Percentiles rank a stretch among this genome's conserved stretches.
Conservation (phyloP, 345 rosid species). For the Iberis pinnata region DNA sequence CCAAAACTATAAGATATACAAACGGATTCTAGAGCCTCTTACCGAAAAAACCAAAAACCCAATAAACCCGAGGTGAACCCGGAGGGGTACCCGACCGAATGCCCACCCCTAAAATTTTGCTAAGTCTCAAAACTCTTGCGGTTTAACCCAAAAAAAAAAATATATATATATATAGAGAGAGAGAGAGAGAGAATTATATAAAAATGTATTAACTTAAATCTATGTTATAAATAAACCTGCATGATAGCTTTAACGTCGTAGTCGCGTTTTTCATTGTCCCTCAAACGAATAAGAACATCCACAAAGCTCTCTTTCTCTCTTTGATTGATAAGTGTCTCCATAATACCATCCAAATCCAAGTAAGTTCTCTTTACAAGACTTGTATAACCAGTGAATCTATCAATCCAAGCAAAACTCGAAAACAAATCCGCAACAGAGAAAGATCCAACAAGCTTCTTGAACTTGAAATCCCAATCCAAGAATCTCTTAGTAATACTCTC, state of each 20-base stretch:
- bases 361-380: slow-evolving; percentile 1
- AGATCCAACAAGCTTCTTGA: slow-evolving; percentile 28
- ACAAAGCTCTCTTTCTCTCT: slow-evolving; percentile 21
- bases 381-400: slow-evolving; percentile 19
- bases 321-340: slow-evolving; percentile 25
- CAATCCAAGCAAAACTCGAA: slow-evolving; percentile 22
- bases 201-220: neutral
- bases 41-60: too few relatives aligned
- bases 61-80: too few relatives aligned
- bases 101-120: too few relatives aligned
- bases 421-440: slow-evolving; percentile 17
- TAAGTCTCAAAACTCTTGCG: too few relatives aligned
- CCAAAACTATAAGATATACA: too few relatives aligned
- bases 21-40: too few relatives aligned
- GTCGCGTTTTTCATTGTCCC: slow-evolving; percentile 17
- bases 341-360: slow-evolving; percentile 16
- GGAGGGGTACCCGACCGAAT: too few relatives aligned
- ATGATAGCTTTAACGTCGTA: slow-evolving; percentile 32
- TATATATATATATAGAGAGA: neutral
- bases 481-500: slow-evolving; percentile 40
- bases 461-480: slow-evolving; percentile 35
- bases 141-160: too few relatives aligned
- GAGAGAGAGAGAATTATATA: neutral
- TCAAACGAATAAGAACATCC: slow-evolving; percentile 26
- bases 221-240: slow-evolving; percentile 18